phyloP scores from a whole-genome alignment of 2,329 filamentous ascomycete genomes.

The Pseudocercospora fijiensis region DNA sequence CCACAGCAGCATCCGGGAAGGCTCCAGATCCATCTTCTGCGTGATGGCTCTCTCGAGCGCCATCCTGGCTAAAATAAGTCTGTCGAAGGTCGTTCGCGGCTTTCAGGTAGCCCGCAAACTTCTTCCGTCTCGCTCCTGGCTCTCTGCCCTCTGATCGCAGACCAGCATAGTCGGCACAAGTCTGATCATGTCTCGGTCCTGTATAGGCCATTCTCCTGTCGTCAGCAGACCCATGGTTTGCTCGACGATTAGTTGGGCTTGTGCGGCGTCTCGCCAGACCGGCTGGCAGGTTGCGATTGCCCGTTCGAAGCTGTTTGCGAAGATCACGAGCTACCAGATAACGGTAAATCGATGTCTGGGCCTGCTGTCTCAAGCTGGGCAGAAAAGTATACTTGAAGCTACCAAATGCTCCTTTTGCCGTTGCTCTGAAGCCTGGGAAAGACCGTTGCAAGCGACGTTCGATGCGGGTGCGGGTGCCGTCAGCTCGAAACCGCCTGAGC shows the following conservation, averaged over 20 bases:
- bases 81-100: slow-evolving; percentile 71
- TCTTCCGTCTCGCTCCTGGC: slow-evolving; percentile 71
- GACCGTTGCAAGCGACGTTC: slow-evolving; percentile 16
- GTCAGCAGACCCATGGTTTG: slow-evolving; percentile 37
- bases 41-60: slow-evolving; percentile 32
- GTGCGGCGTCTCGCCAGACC: slow-evolving; percentile 4
- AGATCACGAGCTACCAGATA: slow-evolving; percentile 37
- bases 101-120: slow-evolving; percentile 70
- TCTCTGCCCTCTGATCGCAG: slow-evolving; percentile 49
- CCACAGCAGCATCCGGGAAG: slow-evolving; percentile 82
- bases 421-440: slow-evolving; percentile 59
- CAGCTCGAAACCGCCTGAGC: slow-evolving; percentile 22
- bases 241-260: not conserved
- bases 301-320: slow-evolving; percentile 28
- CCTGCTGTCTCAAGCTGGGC: slow-evolving; percentile 65
- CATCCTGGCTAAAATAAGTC: slow-evolving; percentile 52
- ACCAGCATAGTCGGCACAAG: slow-evolving; percentile 40
- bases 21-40: slow-evolving; percentile 51
- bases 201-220: slow-evolving; percentile 37
- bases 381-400: slow-evolving; percentile 73
- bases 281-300: slow-evolving; percentile 18
- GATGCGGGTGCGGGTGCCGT: slow-evolving; percentile 2
- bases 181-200: slow-evolving; percentile 21
- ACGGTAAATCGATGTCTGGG: slow-evolving; percentile 72
- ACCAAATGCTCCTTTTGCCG: slow-evolving; percentile 65